These are phyloP conservation scores for Castanea sativa DNA, from an alignment of 306 rosid species.

Conservation along the genomic window DNA sequence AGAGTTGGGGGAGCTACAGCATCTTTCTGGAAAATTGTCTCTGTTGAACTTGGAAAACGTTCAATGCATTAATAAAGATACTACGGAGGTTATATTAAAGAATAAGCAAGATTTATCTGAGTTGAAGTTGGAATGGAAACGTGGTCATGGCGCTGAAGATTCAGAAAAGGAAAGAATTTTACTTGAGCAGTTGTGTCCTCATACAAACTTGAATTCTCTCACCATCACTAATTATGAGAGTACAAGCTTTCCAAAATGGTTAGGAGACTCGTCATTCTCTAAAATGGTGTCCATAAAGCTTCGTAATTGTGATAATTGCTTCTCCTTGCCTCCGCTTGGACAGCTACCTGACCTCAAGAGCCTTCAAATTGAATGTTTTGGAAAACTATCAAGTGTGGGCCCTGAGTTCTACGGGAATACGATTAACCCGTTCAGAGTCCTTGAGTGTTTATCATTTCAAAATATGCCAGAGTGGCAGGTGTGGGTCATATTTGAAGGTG, in stretches of 20 bases:
- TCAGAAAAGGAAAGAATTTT: conserved; percentile 15
- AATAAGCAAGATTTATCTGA: conserved; percentile 30
- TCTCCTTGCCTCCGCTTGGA: conserved; percentile 37
- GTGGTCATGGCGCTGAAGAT: conserved; percentile 17
- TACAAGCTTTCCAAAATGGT: conserved; percentile 38
- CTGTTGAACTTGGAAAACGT: conserved; percentile 20
- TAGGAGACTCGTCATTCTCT: conserved; percentile 29
- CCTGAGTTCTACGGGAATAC: conserved; percentile 27
- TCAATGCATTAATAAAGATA: not conserved
- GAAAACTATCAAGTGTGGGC: conserved; percentile 13
- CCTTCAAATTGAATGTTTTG: conserved; percentile 22
- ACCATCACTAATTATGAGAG: conserved; percentile 28
- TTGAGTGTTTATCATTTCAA: conserved; percentile 27
- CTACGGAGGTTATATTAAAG: conserved; percentile 27
- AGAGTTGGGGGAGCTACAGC: conserved; percentile 24
- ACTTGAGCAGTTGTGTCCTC: conserved; percentile 23
- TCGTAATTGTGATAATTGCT: conserved; percentile 32
- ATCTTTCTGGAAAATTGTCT: conserved; percentile 29
- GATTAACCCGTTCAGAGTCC: conserved; percentile 19
- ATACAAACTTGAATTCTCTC: conserved; percentile 32
- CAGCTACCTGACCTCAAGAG: conserved; percentile 33
- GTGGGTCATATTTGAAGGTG: conserved; percentile 21
- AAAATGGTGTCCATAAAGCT: conserved; percentile 24
- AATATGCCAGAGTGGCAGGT: conserved; percentile 10
- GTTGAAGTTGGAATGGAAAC: conserved; percentile 30